Conservation (phyloP, 257 asterid genomes). For the Leonotis leonurus region DNA sequence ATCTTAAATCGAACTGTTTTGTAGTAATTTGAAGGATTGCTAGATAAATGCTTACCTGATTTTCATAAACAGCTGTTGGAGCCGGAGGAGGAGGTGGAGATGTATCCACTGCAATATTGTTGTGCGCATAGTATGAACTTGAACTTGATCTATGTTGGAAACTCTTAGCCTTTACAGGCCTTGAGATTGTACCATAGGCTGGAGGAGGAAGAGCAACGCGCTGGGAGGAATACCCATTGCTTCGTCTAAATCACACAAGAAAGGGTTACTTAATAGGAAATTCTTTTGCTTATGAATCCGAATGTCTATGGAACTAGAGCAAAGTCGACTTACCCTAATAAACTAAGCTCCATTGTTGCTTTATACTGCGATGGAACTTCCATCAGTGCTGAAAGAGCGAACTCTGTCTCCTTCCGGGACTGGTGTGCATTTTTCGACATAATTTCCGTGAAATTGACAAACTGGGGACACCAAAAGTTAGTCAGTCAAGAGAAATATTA, state of each 20-base stretch:
- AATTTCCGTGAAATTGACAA: slow-evolving; percentile 89
- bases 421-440: slow-evolving; percentile 71
- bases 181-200: slow-evolving; percentile 35
- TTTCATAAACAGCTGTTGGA: slow-evolving; percentile 47
- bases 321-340: slow-evolving; percentile 72
- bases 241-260: slow-evolving; percentile 33
- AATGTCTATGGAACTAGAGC: background rate
- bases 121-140: slow-evolving; percentile 24
- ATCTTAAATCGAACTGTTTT: background rate
- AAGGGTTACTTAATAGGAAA: background rate
- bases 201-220: slow-evolving; percentile 91
- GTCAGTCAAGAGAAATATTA: background rate
- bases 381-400: slow-evolving; percentile 93
- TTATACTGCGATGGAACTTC: slow-evolving; percentile 90
- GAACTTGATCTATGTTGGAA: slow-evolving; percentile 44
- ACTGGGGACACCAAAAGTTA: slow-evolving; percentile 35
- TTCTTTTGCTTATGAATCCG: background rate
- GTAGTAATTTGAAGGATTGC: background rate
- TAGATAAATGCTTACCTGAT: slow-evolving; percentile 38
- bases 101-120: slow-evolving; percentile 16
- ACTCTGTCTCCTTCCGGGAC: slow-evolving; percentile 82
- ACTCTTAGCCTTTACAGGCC: slow-evolving; percentile 37
- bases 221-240: slow-evolving; percentile 41
- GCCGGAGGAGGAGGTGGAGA: slow-evolving; percentile 40
- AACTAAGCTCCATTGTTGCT: slow-evolving; percentile 86